Evolutionary conservation across 2,329 filamentous ascomycete species (phyloP).

Genomic region (Calonectria ilicicola): DNA sequence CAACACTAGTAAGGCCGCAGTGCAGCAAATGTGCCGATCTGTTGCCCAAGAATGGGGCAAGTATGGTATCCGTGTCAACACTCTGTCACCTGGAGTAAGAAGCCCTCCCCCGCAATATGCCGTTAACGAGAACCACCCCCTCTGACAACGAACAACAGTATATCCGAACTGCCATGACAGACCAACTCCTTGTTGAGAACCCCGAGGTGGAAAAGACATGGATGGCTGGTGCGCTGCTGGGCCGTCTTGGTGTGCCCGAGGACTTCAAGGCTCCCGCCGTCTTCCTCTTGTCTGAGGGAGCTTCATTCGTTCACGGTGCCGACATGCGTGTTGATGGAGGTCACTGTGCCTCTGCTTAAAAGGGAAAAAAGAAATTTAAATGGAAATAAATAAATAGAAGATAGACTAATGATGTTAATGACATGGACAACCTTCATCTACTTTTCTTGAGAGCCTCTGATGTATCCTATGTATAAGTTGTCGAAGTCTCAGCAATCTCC

Average conservation of each 20-base stretch:
- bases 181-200: conserved; percentile 56
- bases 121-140: neutral
- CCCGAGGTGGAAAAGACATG: conserved; percentile 64
- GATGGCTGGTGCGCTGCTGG: conserved; percentile 66
- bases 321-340: conserved; percentile 70
- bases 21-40: conserved; percentile 70
- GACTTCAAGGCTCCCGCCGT: conserved; percentile 69
- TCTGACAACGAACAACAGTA: conserved; percentile 45
- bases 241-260: conserved; percentile 64
- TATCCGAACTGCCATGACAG: conserved; percentile 62
- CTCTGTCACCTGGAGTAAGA: conserved; percentile 69
- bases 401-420: conserved; percentile 21
- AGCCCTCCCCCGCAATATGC: neutral
- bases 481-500: no score
- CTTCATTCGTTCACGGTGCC: conserved; percentile 68
- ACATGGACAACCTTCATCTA: neutral
- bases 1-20: conserved; percentile 72
- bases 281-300: conserved; percentile 68
- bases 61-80: conserved; percentile 74
- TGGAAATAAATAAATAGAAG: neutral
- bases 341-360: conserved; percentile 56
- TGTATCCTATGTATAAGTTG: neutral
- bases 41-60: conserved; percentile 73
- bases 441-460: neutral
- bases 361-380: neutral